These are phyloP conservation scores for Oryza glaberrima DNA, from an alignment of 176 grass and related monocot genomes.

Conservation along the genomic window DNA sequence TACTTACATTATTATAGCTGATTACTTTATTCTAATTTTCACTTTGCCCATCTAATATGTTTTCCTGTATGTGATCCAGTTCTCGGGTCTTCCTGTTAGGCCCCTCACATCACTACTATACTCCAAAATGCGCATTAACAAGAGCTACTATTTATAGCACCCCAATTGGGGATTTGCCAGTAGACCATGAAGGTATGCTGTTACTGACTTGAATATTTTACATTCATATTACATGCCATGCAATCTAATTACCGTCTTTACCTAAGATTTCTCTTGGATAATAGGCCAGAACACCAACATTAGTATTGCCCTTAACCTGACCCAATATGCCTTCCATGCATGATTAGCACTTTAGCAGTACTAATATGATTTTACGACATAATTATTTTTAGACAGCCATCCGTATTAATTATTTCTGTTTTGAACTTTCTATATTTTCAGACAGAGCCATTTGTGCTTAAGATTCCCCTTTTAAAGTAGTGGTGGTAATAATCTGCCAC, in stretches of 20 bases:
- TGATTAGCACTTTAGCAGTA: neutral
- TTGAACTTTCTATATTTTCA: neutral
- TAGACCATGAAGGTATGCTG: conserved; percentile 84
- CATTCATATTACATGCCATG: neutral
- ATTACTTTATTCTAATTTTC: conserved; percentile 14
- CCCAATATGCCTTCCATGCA: too few relatives aligned
- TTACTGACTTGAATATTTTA: conserved; percentile 28
- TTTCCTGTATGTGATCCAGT: conserved; percentile 58
- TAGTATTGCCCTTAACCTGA: neutral
- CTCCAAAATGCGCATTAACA: conserved; percentile 88
- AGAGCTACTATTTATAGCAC: conserved; percentile 80
- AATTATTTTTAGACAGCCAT: neutral
- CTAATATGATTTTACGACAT: neutral
- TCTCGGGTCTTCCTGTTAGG: conserved; percentile 94
- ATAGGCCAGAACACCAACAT: neutral
- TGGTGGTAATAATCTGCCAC: too few relatives aligned
- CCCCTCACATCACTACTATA: conserved; percentile 97
- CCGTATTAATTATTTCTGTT: neutral
- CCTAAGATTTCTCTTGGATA: neutral
- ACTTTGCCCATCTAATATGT: conserved; percentile 5
- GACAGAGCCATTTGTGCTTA: neutral
- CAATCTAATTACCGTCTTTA: conserved; percentile 1
- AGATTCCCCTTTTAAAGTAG: too few relatives aligned
- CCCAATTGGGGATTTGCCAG: conserved; percentile 84
- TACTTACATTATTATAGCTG: neutral